Base-by-base conservation (phyloP, 495 filamentous ascomycete species). In the Alectoria sarmentosa region DNA sequence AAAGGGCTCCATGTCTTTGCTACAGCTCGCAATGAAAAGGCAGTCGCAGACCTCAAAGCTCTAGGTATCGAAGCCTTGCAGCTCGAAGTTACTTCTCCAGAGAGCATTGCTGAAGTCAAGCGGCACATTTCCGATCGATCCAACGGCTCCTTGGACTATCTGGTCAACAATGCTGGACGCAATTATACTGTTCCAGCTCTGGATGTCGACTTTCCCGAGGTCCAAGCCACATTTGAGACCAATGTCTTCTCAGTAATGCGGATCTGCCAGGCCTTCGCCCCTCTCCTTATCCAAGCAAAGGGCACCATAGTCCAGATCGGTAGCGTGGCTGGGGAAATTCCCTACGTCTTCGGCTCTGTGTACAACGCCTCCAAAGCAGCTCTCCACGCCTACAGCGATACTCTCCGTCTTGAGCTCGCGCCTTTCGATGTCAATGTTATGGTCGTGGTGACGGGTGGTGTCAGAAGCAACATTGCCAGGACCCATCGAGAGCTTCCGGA, bases 341-440 rank as follows among this genome's bases (percentile, higher is more conserved):
- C 81, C 14, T 82, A 80, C 61, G 79, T 81, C 28, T 84, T 82
- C 63, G 79, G 80, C 15, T 82, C 80, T 1, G 76, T 82, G 28
- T 88, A 90, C 73, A 84, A 83, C 69, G 83, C 84, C 21, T 81
- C 80, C 42, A 89, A 88, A 74, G 84, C 84, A 1, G 87, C 87
- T 10, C 66, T 88, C 58, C 83, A 86, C 64, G 76, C 79, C 4
- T 86, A 84, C 65, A 82, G 76, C 67, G 79, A 88, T 44, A 83
- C 84, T 2, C 70, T 90, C 48, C 78, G 85, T 17, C 76, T 88
- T 14, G 86, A 82, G 64, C 66, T 83, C 28, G 74, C 68, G 44
- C 81, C 78, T 11, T 74, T 83, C 14, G 78, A 75, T 7, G 80
- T 81, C 30, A 44, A 39, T 58, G 80, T 85, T 32, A 78, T 80